phyloP scores from a whole-genome alignment of 306 rosid species.

The Vigna nakashimae region DNA sequence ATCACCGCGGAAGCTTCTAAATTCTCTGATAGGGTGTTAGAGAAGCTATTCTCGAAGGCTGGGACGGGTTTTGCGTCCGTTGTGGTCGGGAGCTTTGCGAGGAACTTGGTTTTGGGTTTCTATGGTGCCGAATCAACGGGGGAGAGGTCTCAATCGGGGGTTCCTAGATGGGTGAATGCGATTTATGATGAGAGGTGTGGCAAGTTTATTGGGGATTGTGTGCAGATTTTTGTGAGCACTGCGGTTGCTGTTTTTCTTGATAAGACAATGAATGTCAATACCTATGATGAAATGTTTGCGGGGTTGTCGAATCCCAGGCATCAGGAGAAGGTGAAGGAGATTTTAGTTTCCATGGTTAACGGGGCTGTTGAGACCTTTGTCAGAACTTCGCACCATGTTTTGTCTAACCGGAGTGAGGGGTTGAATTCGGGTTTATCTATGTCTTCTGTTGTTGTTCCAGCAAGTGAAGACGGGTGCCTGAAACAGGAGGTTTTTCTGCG shows the following conservation, averaged over 20 bases:
- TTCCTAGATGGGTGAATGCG: conserved; percentile 63
- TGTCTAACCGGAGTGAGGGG: conserved; percentile 52
- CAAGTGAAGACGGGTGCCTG: conserved; percentile 44
- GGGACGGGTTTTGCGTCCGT: conserved; percentile 87
- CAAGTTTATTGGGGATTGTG: conserved; percentile 62
- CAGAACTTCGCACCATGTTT: conserved; percentile 81
- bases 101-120: conserved; percentile 79
- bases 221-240: conserved; percentile 79
- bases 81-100: conserved; percentile 95
- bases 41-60: conserved; percentile 67
- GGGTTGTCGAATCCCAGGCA: conserved; percentile 87
- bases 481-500: conserved; percentile 49
- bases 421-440: conserved; percentile 36
- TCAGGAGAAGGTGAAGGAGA: conserved; percentile 62
- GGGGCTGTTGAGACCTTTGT: conserved; percentile 91
- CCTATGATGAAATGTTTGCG: conserved; percentile 70
- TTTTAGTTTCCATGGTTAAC: conserved; percentile 74
- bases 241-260: conserved; percentile 88
- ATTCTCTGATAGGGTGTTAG: conserved; percentile 59
- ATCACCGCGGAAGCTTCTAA: conserved; percentile 35
- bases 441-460: conserved; percentile 41
- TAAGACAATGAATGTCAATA: conserved; percentile 79
- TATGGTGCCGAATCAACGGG: conserved; percentile 33
- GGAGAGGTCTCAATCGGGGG: conserved; percentile 47
- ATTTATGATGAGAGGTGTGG: conserved; percentile 60